These are phyloP conservation scores for Simmondsia chinensis DNA, from an alignment of 148 eudicot genomes.

Conservation along the genomic window DNA sequence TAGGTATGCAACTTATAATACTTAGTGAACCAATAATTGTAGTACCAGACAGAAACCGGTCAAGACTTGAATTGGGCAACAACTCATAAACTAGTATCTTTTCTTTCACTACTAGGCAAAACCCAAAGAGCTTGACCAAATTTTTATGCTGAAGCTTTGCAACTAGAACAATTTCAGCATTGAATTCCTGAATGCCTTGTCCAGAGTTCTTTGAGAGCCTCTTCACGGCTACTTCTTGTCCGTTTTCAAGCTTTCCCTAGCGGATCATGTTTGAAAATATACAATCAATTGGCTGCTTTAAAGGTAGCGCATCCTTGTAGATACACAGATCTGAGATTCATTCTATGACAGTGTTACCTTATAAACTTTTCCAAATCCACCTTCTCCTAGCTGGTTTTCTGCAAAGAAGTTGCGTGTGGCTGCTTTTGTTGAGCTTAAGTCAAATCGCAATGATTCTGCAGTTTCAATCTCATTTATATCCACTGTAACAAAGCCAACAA, in stretches of 20 bases:
- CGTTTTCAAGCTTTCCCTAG: slow-evolving; percentile 9
- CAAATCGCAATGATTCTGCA: slow-evolving; percentile 15
- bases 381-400: slow-evolving; percentile 23
- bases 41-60: background rate
- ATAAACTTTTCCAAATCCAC: slow-evolving; percentile 20
- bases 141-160: slow-evolving; percentile 21
- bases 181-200: slow-evolving; percentile 13
- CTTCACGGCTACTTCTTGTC: slow-evolving; percentile 12
- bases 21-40: no score
- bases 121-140: slow-evolving; percentile 10
- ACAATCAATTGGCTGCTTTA: background rate
- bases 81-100: slow-evolving; percentile 17
- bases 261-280: background rate
- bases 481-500: no score
- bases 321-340: background rate
- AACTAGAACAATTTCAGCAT: slow-evolving; percentile 10
- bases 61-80: slow-evolving; percentile 9
- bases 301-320: background rate
- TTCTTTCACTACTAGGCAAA: slow-evolving; percentile 7
- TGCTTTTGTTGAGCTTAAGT: slow-evolving; percentile 8
- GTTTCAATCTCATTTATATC: slow-evolving; percentile 9
- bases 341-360: slow-evolving; percentile 2
- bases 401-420: slow-evolving; percentile 21
- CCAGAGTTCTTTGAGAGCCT: slow-evolving; percentile 13
- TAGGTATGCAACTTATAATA: no score